These are phyloP conservation scores for Boletus patriciae DNA, from an alignment of 768 basidiomycete species.

Conservation along the genomic window DNA sequence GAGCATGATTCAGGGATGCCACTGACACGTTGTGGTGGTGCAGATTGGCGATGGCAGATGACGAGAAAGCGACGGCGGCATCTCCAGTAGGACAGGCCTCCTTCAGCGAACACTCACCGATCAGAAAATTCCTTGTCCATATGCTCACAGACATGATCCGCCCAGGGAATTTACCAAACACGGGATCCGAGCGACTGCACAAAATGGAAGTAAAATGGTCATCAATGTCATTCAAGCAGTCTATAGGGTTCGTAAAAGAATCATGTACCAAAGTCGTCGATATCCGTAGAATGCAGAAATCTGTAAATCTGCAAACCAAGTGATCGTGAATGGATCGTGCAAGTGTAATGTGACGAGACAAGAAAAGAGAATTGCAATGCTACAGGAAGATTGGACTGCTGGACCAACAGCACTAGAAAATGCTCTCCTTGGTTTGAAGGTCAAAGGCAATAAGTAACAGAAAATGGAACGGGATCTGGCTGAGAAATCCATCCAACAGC, in stretches of 20 bases:
- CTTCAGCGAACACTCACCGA: not conserved
- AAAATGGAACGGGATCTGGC: conserved; percentile 23
- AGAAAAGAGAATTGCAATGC: conserved; percentile 34
- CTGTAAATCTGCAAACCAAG: conserved; percentile 31
- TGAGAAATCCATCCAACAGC: conserved; percentile 35
- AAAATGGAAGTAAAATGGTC: conserved; percentile 17
- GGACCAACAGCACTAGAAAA: conserved; percentile 31
- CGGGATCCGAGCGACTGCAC: not conserved
- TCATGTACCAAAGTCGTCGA: conserved; percentile 25
- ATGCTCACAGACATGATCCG: conserved; percentile 14
- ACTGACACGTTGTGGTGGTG: not conserved
- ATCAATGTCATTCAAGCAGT: conserved; percentile 25
- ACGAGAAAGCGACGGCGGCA: not conserved
- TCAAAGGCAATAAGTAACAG: conserved; percentile 38
- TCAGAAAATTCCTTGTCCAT: not conserved
- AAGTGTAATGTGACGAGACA: conserved; percentile 14
- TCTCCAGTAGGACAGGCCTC: not conserved
- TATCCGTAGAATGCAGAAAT: conserved; percentile 29
- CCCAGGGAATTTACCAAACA: not conserved
- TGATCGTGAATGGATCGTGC: conserved; percentile 15
- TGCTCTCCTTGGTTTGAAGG: conserved; percentile 39
- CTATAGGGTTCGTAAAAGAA: conserved; percentile 24
- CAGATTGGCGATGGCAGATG: not conserved
- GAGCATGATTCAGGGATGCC: not conserved
- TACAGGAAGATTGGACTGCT: conserved; percentile 33